Evolutionary conservation across 257 asterid genomes (phyloP).

Genomic region (Cinchona pubescens): DNA sequence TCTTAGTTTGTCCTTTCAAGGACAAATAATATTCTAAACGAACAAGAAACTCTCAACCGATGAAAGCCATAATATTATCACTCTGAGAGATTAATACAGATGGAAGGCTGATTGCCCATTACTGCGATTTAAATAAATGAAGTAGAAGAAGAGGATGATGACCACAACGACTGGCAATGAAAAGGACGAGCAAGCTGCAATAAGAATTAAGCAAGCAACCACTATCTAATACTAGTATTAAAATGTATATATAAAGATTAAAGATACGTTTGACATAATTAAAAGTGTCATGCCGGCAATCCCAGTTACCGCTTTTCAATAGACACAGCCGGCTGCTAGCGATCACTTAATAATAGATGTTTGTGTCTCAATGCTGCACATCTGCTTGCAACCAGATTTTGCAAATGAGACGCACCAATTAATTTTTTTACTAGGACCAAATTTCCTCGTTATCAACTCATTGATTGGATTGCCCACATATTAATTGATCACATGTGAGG

Average conservation of each 20-base stretch:
- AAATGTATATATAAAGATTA: background rate
- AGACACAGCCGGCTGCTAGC: slow-evolving; percentile 4
- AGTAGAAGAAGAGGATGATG: background rate
- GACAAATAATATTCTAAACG: background rate
- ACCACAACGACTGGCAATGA: background rate
- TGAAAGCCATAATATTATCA: background rate
- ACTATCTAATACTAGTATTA: background rate
- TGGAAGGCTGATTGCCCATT: too few species aligned
- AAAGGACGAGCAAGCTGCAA: background rate
- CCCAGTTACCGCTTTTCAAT: background rate
- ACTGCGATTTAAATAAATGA: background rate
- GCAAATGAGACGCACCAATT: too few species aligned
- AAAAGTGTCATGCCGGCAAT: background rate
- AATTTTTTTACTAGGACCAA: slow-evolving; percentile 4
- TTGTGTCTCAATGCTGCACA: background rate
- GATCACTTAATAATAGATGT: background rate
- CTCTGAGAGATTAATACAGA: background rate
- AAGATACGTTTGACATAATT: background rate
- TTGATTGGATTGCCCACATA: background rate
- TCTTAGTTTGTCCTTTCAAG: background rate
- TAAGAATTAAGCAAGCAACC: background rate
- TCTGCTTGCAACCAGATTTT: background rate
- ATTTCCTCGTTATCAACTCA: slow-evolving; percentile 6
- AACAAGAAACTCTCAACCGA: too few species aligned
- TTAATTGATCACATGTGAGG: too few species aligned